A percentile compares a stretch with the other conserved stretches of the same genome.
Conservation (phyloP, 768 basidiomycete species). For the Boletus patriciae region DNA sequence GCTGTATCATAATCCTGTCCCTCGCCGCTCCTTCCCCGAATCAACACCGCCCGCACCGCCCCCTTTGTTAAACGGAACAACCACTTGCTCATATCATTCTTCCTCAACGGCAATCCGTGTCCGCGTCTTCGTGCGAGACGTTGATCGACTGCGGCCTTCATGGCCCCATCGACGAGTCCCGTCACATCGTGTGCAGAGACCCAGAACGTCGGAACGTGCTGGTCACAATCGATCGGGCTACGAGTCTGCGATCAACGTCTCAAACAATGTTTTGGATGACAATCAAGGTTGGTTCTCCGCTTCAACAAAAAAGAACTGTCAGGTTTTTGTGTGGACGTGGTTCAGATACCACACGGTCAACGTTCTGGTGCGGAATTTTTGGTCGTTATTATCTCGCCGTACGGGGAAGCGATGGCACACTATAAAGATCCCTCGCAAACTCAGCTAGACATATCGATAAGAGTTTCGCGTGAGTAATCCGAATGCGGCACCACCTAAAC, state of each 20-base stretch:
- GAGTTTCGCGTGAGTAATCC: no score
- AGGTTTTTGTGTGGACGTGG: no score
- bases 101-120: neutral
- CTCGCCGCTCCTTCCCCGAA: neutral
- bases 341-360: neutral
- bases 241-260: neutral
- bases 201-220: no score
- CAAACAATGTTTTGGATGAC: neutral
- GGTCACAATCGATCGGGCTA: no score
- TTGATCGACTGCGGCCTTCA: no score
- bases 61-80: no score
- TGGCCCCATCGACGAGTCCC: neutral
- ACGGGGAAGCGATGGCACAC: no score
- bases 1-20: neutral
- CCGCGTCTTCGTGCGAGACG: neutral
- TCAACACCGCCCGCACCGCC: conserved; percentile 11
- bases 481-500: no score
- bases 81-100: neutral
- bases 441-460: no score
- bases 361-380: no score
- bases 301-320: neutral
- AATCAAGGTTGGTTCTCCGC: conserved; percentile 5
- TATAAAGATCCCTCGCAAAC: no score
- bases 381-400: no score
- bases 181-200: neutral